Evolutionary conservation across 192 early-diverging fungal species (phyloP).

Genomic region (Spinellus fusiger): DNA sequence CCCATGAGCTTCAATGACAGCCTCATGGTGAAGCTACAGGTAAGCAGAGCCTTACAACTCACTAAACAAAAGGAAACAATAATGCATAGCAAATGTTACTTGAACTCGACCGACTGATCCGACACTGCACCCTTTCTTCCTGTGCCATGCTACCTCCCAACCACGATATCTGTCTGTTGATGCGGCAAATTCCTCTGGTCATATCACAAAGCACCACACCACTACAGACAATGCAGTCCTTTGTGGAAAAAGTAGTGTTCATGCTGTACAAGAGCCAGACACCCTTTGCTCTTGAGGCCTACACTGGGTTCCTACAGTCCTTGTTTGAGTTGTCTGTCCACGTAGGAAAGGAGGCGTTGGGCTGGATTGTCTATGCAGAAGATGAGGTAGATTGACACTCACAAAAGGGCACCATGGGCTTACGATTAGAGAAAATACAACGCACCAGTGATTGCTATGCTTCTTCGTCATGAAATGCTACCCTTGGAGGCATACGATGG

Average conservation of each 20-base stretch:
- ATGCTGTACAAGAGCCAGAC: constrained; percentile 72
- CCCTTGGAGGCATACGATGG: constrained; percentile 77
- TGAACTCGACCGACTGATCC: constrained; percentile 73
- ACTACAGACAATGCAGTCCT: constrained; percentile 71
- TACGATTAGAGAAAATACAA: constrained; percentile 79
- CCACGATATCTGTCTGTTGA: constrained; percentile 66
- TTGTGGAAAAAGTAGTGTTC: constrained; percentile 81
- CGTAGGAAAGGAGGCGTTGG: constrained; percentile 74
- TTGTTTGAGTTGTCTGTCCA: constrained; percentile 78
- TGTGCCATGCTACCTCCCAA: constrained; percentile 65
- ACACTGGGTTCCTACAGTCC: constrained; percentile 72
- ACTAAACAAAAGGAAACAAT: not conserved
- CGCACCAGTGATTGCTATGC: constrained; percentile 66
- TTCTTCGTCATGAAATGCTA: constrained; percentile 73
- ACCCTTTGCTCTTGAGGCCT: constrained; percentile 68
- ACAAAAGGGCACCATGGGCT: not conserved
- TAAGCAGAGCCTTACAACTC: not conserved
- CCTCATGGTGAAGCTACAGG: not conserved
- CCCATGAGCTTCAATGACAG: not conserved
- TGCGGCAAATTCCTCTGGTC: constrained; percentile 66
- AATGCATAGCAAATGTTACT: constrained; percentile 31
- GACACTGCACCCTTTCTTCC: constrained; percentile 36
- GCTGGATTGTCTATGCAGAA: constrained; percentile 89
- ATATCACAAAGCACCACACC: constrained; percentile 59
- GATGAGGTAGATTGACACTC: constrained; percentile 58